A percentile compares a stretch with the other conserved stretches of the same genome.
Conservation (phyloP, 2,329 filamentous ascomycete genomes). For the Hirsutella rhossiliensis region DNA sequence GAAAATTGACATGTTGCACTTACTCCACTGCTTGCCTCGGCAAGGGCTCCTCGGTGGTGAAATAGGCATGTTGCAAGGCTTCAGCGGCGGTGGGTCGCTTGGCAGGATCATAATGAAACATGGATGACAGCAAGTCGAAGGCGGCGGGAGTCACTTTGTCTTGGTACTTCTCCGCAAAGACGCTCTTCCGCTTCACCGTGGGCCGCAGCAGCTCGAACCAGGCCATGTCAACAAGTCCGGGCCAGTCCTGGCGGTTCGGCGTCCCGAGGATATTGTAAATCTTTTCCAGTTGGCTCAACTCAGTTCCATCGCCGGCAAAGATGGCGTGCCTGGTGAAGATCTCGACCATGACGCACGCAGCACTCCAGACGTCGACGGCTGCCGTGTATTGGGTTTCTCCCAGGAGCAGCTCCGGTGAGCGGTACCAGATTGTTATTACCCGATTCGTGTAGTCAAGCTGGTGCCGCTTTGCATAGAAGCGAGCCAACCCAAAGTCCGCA, state of each 20-base stretch:
- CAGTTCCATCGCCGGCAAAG: constrained; percentile 90
- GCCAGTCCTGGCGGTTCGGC: constrained; percentile 76
- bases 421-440: constrained; percentile 98
- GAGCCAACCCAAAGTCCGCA: constrained; percentile 89
- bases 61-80: constrained; percentile 80
- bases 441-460: constrained; percentile 96
- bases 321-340: constrained; percentile 91
- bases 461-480: constrained; percentile 88
- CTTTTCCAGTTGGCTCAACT: constrained; percentile 91
- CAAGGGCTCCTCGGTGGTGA: constrained; percentile 66
- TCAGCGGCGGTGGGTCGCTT: constrained; percentile 75
- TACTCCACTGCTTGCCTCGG: constrained; percentile 72
- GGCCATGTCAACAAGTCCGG: constrained; percentile 80
- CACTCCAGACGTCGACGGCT: constrained; percentile 92
- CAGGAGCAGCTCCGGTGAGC: constrained; percentile 78
- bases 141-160: constrained; percentile 67
- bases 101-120: constrained; percentile 82
- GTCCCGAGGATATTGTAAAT: constrained; percentile 91
- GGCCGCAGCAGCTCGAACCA: constrained; percentile 93
- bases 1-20: constrained; percentile 21
- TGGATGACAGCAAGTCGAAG: constrained; percentile 68
- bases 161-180: constrained; percentile 75
- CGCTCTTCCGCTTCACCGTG: constrained; percentile 55
- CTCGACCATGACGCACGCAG: constrained; percentile 90
- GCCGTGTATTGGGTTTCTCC: constrained; percentile 86